Evolutionary conservation across 2,329 filamentous ascomycete genomes (phyloP), one percentile per base, ranked within the genome.

Genomic region (Xylariaceae sp.): DNA sequence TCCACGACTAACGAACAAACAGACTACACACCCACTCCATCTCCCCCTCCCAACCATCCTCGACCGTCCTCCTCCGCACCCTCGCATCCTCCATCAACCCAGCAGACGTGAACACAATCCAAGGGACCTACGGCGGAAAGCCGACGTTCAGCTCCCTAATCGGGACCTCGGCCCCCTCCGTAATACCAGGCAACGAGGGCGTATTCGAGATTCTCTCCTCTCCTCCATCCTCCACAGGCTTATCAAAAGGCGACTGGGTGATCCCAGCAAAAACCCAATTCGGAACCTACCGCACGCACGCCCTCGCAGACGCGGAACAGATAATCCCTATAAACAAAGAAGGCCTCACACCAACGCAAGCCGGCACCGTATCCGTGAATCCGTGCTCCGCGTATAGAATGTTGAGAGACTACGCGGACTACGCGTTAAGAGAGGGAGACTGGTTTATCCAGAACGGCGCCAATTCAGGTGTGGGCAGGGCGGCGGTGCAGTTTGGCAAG

Each of bases 361-460:
- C 87, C 11, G 93, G 89, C 5, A 97, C 91, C 0, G 89, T 96
- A 34, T 87, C 83, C 57, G 89, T 99, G 40, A 99, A 99, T 70
- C 94, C 94, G 1, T 92, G 90, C 70, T 96, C 91, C 1, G 94
- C 94, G 2, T 97, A 96, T 73, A 84, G 92, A 49, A 95, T 99
- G 86, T 80, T 99, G 53, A 84, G 85, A 51, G 89, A 93, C 67
- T 97, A 93, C 66, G 74, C 75, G 53, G 70, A 73, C 48, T 69
- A 75, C 11, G 73, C 71, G 2, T 60, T 80, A 45, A 74, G 74
- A 50, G 81, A 84, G n/a, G 89, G 92, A 49, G 87, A 95, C 51
- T 99, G 93, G 92, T 90, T 97, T 67, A 85, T 99, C 43, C 94
- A 99, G 73, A 99, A 99, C 69, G 94, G 93, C 7, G 94, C 93